Percentiles rank a stretch among this genome's conserved stretches.
phyloP scores from a whole-genome alignment of 345 rosid species.

The Eucalyptus viminalis region DNA sequence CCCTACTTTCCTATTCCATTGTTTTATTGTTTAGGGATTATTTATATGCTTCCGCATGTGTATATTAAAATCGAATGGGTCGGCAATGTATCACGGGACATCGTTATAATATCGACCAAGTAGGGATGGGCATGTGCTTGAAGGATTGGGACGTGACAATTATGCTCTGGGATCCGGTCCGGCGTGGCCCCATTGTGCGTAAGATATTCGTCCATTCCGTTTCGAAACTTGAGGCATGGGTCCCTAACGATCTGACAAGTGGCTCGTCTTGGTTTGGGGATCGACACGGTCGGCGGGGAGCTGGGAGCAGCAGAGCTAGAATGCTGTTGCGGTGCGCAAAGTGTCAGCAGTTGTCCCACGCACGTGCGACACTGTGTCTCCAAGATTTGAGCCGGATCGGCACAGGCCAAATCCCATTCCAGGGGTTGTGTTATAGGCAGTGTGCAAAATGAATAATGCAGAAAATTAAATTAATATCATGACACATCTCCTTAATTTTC shows the following conservation, averaged over 20 bases:
- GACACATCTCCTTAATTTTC: background rate
- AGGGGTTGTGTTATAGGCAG: no score
- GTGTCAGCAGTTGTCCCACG: background rate
- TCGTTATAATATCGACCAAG: no score
- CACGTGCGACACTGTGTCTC: background rate
- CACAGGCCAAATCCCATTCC: background rate
- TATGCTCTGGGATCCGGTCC: background rate
- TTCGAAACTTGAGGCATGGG: background rate
- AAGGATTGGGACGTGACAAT: no score
- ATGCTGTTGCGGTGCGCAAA: background rate
- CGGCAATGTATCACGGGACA: fast-evolving
- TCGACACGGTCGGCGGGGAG: background rate
- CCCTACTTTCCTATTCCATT: fast-evolving
- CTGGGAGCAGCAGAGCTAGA: background rate
- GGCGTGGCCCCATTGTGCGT: background rate
- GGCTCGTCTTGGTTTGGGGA: background rate
- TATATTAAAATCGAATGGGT: no score
- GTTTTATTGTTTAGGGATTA: no score
- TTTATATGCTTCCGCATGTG: no score
- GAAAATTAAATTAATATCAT: background rate
- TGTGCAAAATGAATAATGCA: no score
- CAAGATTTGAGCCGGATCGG: background rate
- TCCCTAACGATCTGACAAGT: background rate
- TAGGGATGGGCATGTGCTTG: fast-evolving
- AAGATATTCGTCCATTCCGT: background rate